These are phyloP conservation scores for Hypholoma sublateritium DNA, from an alignment of 768 basidiomycete genomes.

Conservation along the genomic window DNA sequence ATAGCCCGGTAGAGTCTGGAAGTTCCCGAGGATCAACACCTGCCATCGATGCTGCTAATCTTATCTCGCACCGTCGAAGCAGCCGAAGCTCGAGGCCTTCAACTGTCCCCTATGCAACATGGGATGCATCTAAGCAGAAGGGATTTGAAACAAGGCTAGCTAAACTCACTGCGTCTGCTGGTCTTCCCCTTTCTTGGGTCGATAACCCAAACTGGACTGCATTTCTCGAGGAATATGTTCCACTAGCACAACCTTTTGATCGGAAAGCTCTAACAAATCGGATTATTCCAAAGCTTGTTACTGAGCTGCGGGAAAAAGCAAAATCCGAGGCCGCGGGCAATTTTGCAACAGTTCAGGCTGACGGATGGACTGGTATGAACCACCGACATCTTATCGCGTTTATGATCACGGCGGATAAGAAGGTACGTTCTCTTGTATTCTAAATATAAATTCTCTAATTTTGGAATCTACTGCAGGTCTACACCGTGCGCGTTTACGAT, in stretches of 20 bases:
- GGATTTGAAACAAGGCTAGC: slow-evolving; percentile 23
- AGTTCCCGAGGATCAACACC: not conserved
- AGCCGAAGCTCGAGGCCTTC: not conserved
- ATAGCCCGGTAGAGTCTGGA: not conserved
- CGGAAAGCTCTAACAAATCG: slow-evolving; percentile 23
- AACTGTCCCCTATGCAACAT: too few relatives aligned
- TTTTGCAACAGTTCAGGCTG: slow-evolving; percentile 26
- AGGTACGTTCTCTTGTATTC: too few relatives aligned
- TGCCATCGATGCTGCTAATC: not conserved
- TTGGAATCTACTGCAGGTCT: slow-evolving; percentile 22
- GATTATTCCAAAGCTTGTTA: slow-evolving; percentile 21
- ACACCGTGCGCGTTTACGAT: slow-evolving; percentile 28
- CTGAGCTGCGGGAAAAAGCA: slow-evolving; percentile 6
- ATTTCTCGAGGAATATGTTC: slow-evolving; percentile 29
- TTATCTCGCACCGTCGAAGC: not conserved
- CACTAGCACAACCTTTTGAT: slow-evolving; percentile 19
- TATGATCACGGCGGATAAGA: slow-evolving; percentile 25
- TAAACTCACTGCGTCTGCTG: slow-evolving; percentile 28
- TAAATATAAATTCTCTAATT: too few relatives aligned
- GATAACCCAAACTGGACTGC: slow-evolving; percentile 31
- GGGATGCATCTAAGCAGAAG: too few relatives aligned
- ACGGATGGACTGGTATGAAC: slow-evolving; percentile 38
- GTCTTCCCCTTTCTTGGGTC: slow-evolving; percentile 34
- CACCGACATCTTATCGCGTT: slow-evolving; percentile 32
- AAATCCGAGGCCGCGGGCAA: slow-evolving; percentile 11